phyloP scores from a whole-genome alignment of 164 flowering plant species.

The Stephania yunnanensis region DNA sequence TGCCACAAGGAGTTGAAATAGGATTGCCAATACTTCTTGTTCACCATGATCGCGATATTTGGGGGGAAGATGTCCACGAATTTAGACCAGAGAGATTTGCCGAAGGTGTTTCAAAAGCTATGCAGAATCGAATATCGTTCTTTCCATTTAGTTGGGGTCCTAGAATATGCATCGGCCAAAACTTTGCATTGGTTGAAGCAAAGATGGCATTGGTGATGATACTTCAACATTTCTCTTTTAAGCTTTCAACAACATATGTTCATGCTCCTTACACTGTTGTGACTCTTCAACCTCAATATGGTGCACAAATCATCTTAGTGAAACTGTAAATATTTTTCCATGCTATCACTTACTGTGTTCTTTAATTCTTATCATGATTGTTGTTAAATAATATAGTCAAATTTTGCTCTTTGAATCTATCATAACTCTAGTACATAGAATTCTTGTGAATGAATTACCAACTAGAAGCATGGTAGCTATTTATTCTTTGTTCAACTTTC shows the following conservation, averaged over 20 bases:
- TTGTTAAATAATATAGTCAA: no score
- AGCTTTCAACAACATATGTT: constrained; percentile 13
- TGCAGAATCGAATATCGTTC: constrained; percentile 15
- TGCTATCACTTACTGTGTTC: no score
- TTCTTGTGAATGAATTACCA: no score
- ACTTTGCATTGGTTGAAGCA: constrained; percentile 14
- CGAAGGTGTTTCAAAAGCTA: constrained; percentile 13
- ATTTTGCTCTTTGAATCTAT: no score
- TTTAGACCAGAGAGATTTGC: constrained; percentile 21
- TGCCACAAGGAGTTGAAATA: constrained; percentile 10
- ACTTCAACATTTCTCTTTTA: constrained; percentile 14
- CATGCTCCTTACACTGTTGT: constrained; percentile 14
- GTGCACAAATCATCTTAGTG: constrained; percentile 14
- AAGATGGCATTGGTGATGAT: constrained; percentile 19
- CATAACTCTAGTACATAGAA: no score
- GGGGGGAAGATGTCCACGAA: constrained; percentile 19
- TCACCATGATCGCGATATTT: constrained; percentile 16
- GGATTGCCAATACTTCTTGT: constrained; percentile 7
- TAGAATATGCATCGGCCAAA: constrained; percentile 16
- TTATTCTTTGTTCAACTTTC: no score
- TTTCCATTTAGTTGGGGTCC: constrained; percentile 23
- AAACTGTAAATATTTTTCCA: background rate
- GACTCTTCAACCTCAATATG: constrained; percentile 16
- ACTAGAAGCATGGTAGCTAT: no score
- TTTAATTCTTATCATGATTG: no score